Evolutionary conservation across 2,329 filamentous ascomycete species (phyloP), one percentile per base, ranked within the genome.

Genomic region (Pleurostoma richardsiae): DNA sequence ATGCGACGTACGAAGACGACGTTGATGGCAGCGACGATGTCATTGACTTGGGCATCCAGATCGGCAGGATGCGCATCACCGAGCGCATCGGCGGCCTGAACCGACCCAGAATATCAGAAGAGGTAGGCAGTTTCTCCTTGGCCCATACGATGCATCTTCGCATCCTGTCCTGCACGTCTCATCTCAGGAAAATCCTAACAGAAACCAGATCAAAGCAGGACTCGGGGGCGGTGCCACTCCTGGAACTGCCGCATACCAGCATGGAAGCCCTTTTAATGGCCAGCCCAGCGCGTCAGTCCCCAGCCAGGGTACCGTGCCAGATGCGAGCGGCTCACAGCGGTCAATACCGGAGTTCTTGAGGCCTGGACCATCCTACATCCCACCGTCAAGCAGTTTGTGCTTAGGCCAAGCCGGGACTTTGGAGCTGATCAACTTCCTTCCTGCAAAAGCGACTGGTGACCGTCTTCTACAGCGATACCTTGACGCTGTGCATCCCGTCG

Each of bases 71-170:
- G 75, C 79, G 79, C 49, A 81, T 90, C 49, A 88, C 84, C 3
- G 86, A 90, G 58, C 75, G 86, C 36, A 80, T 90, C 52, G 87
- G 87, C 11, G 86, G 86, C 1, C 77, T 87, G 54, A 83, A 86
- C 40, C 73, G 86, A 41, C 86, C 86, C 3, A 81, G 82, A 54
- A 75, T 90, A 48, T 76, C 79, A 4, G 82, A 89, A 62, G 86
- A 90, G 71, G 80, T 87, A 69, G 52, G 69, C 47, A 36, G 19
- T 19, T 19, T 19, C 19, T 19, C 19, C 19, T 19, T 19, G 19
- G 19, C 2, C 19, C 19, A 19, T 19, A 19, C 19, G 19, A 19
- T 19, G 2, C 19, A 19, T 19, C 19, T 19, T 19, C 19, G 19
- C 19, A 19, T 19, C 19, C 19, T 19, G 19, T 2, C 19, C 19